Percentiles rank a stretch among this genome's conserved stretches.
phyloP scores from a whole-genome alignment of 2,329 filamentous ascomycete genomes.

The Aspergillus glaucus region DNA sequence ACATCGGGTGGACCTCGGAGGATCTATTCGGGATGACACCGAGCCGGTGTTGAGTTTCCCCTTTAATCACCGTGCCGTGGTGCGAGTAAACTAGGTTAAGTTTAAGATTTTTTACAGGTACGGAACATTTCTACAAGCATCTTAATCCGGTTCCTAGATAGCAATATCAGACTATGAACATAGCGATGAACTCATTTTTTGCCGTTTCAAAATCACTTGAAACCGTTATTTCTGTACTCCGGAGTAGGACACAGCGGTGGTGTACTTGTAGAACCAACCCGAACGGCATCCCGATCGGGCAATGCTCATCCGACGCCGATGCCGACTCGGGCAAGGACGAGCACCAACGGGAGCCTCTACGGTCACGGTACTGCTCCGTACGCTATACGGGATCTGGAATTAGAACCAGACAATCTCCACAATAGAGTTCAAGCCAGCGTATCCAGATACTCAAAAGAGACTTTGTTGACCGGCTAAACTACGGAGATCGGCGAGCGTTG shows the following conservation, averaged over 20 bases:
- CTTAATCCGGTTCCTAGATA: too few relatives aligned
- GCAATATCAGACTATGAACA: too few relatives aligned
- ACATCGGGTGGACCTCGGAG: neutral
- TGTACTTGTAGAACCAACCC: neutral
- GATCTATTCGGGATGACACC: neutral
- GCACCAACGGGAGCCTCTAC: too few relatives aligned
- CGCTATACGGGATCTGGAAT: too few relatives aligned
- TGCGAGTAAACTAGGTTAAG: neutral
- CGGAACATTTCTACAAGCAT: too few relatives aligned
- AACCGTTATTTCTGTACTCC: neutral
- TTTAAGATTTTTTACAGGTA: neutral
- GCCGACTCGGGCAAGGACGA: neutral
- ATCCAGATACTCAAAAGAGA: too few relatives aligned
- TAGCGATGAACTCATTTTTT: too few relatives aligned
- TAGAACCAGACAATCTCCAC: too few relatives aligned
- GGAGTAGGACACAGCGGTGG: neutral
- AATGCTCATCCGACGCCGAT: neutral
- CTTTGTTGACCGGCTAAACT: neutral
- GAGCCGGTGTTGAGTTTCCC: neutral
- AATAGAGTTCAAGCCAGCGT: too few relatives aligned
- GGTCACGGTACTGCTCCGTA: too few relatives aligned
- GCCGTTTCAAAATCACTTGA: too few relatives aligned
- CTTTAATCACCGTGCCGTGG: neutral
- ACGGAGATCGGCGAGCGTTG: neutral
- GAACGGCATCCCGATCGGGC: neutral